Evolutionary conservation across 805 yeast species (phyloP).

Genomic region (Metschnikowia reukaufii): DNA sequence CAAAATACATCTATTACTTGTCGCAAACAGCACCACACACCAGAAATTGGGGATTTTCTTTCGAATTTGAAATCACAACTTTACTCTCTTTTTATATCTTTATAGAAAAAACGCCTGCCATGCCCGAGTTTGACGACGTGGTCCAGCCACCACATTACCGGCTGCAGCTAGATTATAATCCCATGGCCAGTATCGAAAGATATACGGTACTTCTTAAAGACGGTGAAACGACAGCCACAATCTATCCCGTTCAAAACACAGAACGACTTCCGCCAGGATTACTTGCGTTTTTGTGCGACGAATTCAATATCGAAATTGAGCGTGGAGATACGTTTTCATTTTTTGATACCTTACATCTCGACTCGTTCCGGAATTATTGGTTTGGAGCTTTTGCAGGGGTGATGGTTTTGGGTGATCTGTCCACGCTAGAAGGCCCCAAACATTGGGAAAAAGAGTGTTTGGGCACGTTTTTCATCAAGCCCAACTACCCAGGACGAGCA

Average conservation of each 20-base stretch:
- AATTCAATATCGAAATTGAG: slow-evolving; percentile 88
- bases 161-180: slow-evolving; percentile 40
- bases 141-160: slow-evolving; percentile 47
- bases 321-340: slow-evolving; percentile 87
- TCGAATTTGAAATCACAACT: too few species aligned
- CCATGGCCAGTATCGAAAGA: slow-evolving; percentile 49
- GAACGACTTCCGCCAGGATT: slow-evolving; percentile 75
- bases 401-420: slow-evolving; percentile 73
- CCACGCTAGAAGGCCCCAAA: slow-evolving; percentile 47
- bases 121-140: slow-evolving; percentile 54
- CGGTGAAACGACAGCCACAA: slow-evolving; percentile 89
- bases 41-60: neutral
- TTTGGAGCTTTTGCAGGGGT: slow-evolving; percentile 80
- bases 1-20: slow-evolving; percentile 6
- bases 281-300: slow-evolving; percentile 81
- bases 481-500: slow-evolving; percentile 90
- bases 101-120: slow-evolving; percentile 19
- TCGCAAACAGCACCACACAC: neutral
- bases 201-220: slow-evolving; percentile 80
- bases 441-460: slow-evolving; percentile 94
- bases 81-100: too few species aligned
- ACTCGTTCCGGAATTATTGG: slow-evolving; percentile 84
- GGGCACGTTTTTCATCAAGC: slow-evolving; percentile 81
- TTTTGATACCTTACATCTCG: slow-evolving; percentile 73
- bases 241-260: slow-evolving; percentile 75